Evolutionary conservation across 768 basidiomycete genomes (phyloP).

Genomic region (Mrakia blollopis): DNA sequence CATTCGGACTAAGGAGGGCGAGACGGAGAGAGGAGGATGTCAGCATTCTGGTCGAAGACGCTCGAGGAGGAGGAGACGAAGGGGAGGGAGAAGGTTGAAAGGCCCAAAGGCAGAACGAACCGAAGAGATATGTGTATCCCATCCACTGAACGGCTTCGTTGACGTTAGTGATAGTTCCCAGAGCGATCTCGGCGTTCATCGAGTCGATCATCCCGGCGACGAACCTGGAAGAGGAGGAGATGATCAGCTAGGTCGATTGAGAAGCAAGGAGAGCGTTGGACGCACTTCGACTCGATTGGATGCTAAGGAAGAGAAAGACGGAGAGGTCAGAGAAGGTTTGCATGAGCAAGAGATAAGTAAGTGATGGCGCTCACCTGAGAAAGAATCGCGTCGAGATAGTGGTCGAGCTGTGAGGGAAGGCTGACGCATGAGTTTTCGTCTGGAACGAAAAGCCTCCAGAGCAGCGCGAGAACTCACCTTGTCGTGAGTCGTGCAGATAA

Average conservation of each 20-base stretch:
- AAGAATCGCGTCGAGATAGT: constrained; percentile 81
- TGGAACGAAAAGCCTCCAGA: not conserved
- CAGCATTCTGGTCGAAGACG: not conserved
- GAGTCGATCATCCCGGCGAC: constrained; percentile 78
- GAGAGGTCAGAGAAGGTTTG: not conserved
- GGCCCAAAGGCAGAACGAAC: constrained; percentile 6
- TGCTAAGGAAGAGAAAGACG: constrained; percentile 51
- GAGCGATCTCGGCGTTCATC: constrained; percentile 88
- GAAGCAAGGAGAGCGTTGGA: not conserved
- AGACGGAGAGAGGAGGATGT: not conserved
- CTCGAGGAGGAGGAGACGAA: not conserved
- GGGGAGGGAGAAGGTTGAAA: too few species aligned
- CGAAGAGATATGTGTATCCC: constrained; percentile 90
- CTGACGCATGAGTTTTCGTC: not conserved
- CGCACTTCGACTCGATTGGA: constrained; percentile 92
- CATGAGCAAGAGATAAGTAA: not conserved
- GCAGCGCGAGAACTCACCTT: constrained; percentile 46
- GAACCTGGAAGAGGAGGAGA: constrained; percentile 51
- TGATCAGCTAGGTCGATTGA: not conserved
- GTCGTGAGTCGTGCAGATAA: constrained; percentile 90
- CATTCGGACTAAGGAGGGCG: constrained; percentile 65
- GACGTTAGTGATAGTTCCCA: constrained; percentile 86
- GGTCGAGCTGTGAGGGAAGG: constrained; percentile 52
- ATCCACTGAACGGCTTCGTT: constrained; percentile 88
- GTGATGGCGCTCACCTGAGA: constrained; percentile 59